Percentiles rank a stretch among this genome's conserved stretches.
Evolutionary conservation across 2,329 filamentous ascomycete genomes (phyloP).

Genomic region (Calonectria multiphialidica): DNA sequence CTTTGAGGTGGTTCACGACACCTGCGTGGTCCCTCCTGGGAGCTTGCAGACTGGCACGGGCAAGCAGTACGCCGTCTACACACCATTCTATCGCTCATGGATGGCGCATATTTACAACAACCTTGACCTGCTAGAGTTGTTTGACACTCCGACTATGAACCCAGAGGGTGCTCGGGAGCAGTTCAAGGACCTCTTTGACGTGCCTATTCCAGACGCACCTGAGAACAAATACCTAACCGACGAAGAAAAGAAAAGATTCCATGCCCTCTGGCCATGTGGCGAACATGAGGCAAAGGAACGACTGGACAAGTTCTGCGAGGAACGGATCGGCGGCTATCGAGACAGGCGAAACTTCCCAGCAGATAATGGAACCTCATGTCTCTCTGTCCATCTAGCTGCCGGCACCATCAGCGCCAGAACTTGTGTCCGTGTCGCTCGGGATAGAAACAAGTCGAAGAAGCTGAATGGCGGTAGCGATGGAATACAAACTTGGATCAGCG

Average conservation of each 20-base stretch:
- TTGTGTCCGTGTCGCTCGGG: conserved; percentile 72
- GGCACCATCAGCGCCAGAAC: conserved; percentile 78
- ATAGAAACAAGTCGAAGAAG: conserved; percentile 72
- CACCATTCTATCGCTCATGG: conserved; percentile 86
- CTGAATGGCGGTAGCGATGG: conserved; percentile 76
- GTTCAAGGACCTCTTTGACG: conserved; percentile 70
- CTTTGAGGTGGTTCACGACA: conserved; percentile 83
- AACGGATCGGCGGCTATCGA: conserved; percentile 72
- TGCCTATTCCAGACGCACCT: conserved; percentile 71
- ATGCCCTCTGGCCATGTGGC: conserved; percentile 77
- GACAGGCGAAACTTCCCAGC: conserved; percentile 75
- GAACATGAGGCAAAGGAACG: conserved; percentile 77
- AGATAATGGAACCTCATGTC: conserved; percentile 70
- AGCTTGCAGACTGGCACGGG: conserved; percentile 74
- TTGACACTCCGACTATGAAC: conserved; percentile 59
- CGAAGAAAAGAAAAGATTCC: conserved; percentile 70
- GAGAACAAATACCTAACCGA: conserved; percentile 70
- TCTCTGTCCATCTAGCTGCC: conserved; percentile 80
- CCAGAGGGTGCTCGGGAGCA: conserved; percentile 50
- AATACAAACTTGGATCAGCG: conserved; percentile 81
- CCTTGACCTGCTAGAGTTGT: conserved; percentile 73
- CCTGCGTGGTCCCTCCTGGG: conserved; percentile 84
- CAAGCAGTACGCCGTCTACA: conserved; percentile 87
- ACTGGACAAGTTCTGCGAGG: conserved; percentile 75
- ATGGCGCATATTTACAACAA: conserved; percentile 78